A percentile compares a stretch with the other conserved stretches of the same genome.
Conservation (phyloP, 2,329 filamentous ascomycete species). For the Talaromyces albobiverticillius region DNA sequence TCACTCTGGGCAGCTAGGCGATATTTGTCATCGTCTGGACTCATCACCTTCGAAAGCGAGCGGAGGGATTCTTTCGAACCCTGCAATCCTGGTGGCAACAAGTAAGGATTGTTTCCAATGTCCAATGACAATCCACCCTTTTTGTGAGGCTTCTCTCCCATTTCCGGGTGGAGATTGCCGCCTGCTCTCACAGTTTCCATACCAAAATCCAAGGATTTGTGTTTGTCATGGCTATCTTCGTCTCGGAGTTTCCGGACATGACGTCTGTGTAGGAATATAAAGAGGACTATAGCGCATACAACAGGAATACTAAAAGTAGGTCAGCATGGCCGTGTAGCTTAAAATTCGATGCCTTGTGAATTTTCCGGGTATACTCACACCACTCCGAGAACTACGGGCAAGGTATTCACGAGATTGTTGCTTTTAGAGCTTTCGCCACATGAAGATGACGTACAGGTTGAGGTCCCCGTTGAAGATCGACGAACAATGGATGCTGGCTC, state of each 20-base stretch:
- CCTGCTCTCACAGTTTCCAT: constrained; percentile 54
- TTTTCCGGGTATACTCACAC: constrained; percentile 55
- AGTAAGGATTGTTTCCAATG: constrained; percentile 72
- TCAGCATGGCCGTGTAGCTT: constrained; percentile 20
- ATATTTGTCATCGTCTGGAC: constrained; percentile 80
- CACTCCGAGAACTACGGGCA: constrained; percentile 68
- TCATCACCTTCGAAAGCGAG: constrained; percentile 74
- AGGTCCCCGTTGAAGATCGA: constrained; percentile 19
- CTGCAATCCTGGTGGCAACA: constrained; percentile 81
- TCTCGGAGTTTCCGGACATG: constrained; percentile 66
- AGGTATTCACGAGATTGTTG: constrained; percentile 52
- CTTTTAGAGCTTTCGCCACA: constrained; percentile 60
- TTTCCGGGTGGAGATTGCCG: constrained; percentile 43
- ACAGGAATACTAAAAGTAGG: constrained; percentile 68
- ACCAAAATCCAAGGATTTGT: constrained; percentile 91
- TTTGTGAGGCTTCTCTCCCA: constrained; percentile 59
- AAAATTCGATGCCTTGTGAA: not conserved
- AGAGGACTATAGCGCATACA: constrained; percentile 60
- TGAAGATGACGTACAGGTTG: constrained; percentile 18
- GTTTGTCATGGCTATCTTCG: constrained; percentile 83
- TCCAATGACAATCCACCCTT: constrained; percentile 57
- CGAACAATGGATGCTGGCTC: constrained; percentile 25
- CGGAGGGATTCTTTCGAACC: constrained; percentile 81
- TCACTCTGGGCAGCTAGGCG: constrained; percentile 57
- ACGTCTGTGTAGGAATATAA: constrained; percentile 76